Conservation (phyloP, 2,329 filamentous ascomycete species). For the Lasiodiplodia gonubiensis region DNA sequence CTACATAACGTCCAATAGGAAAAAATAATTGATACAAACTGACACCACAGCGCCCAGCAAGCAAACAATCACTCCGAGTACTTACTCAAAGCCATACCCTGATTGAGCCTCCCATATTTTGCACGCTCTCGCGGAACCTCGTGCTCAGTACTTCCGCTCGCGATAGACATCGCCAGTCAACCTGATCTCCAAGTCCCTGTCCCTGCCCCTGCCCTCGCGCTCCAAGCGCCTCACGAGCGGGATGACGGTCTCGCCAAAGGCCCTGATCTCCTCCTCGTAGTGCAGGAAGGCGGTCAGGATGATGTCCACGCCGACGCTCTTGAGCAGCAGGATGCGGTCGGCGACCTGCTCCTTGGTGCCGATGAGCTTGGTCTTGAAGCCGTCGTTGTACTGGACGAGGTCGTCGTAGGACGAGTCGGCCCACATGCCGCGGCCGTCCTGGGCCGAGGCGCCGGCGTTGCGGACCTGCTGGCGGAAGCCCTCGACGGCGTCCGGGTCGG, state of each 20-base stretch:
- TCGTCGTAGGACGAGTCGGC: conserved; percentile 59
- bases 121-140: background rate
- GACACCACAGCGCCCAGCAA: background rate
- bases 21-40: no score
- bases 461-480: conserved; percentile 58
- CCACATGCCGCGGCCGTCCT: conserved; percentile 60
- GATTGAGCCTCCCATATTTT: background rate
- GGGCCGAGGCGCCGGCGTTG: conserved; percentile 56
- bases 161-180: conserved; percentile 57
- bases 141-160: conserved; percentile 32
- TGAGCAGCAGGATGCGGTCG: conserved; percentile 56
- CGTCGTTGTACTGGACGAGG: conserved; percentile 62
- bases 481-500: conserved; percentile 56
- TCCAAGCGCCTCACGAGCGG: conserved; percentile 57
- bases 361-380: conserved; percentile 62
- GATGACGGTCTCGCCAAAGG: conserved; percentile 55
- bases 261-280: conserved; percentile 60
- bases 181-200: conserved; percentile 54
- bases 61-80: background rate
- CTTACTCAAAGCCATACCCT: background rate
- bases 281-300: conserved; percentile 57
- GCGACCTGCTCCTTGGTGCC: conserved; percentile 60
- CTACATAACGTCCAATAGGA: no score
- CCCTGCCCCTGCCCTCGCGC: conserved; percentile 54
- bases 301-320: conserved; percentile 54